Base-by-base conservation (phyloP, 768 basidiomycete genomes). In the Russula griseocarnosa region DNA sequence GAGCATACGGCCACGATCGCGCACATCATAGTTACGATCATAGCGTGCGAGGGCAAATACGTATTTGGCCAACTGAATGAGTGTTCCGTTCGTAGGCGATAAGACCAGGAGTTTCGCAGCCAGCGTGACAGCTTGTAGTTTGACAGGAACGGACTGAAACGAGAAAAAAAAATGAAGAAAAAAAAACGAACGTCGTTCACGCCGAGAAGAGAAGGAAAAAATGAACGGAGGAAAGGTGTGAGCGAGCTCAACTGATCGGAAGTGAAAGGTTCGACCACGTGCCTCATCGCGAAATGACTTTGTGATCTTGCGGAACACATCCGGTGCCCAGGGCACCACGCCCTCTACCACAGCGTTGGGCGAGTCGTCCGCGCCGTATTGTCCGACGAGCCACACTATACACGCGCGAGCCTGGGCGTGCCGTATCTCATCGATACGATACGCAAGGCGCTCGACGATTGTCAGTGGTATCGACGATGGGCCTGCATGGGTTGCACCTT, bases 331-430 rank as follows among this genome's bases (percentile, higher is more conserved):
- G 34, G 81, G 79, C 5, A 79, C 85, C 9, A 94, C 74, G 18
- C 86, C 86, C 56, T 84, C 82, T 2, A 83, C 78, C 1, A 60
- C 68, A 10, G 56, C 57, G 9, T 60, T 77, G 74, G 20, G 74
- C 67, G 46, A 73, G 8, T 79, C 78, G 14, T 86, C 82, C 16
- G 80, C 79, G 20, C 89, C 83, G 71, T 92, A 92, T 73, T 97
- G 93, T 0, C 96, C 95, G 0, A 94, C 93, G 0, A 98, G 83
- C 94, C 96, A 97, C 28, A 93, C 76, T 1, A 98, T 86, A 68
- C 90, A 94, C 0, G 95, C 93, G 34, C 92, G 79, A 1, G 95
- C 94, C 69, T 86, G 82, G 1, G 86, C 79, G 69, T 94, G 91
- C 8, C 78, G 82, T 56, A 98, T 90, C 57, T 86, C 86, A 54